These are phyloP conservation scores for Raffaelea albimanens DNA, from an alignment of 2,329 filamentous ascomycete genomes.

Conservation along the genomic window DNA sequence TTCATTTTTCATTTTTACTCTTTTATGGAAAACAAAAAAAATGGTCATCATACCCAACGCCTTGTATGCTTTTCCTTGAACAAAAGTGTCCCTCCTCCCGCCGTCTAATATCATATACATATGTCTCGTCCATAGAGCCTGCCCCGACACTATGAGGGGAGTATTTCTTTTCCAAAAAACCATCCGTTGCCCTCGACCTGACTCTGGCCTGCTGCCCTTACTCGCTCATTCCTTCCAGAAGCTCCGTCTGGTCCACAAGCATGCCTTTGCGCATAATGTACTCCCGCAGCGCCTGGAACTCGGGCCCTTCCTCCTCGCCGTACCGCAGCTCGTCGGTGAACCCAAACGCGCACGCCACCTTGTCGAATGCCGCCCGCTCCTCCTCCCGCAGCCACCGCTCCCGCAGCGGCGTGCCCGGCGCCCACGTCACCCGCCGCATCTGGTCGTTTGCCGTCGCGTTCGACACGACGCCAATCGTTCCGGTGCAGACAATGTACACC, in stretches of 20 bases:
- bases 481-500: constrained; percentile 74
- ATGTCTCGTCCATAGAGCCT: no score
- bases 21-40: no score
- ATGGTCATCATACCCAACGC: no score
- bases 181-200: no score
- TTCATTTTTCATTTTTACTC: no score
- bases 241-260: constrained; percentile 78
- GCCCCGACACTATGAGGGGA: no score
- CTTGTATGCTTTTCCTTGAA: no score
- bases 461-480: constrained; percentile 73
- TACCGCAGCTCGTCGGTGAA: constrained; percentile 72
- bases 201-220: constrained; percentile 3
- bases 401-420: constrained; percentile 67
- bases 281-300: constrained; percentile 81
- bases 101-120: no score
- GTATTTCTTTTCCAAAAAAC: no score
- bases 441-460: constrained; percentile 86
- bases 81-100: no score
- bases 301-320: constrained; percentile 83
- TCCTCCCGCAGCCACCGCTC: constrained; percentile 84
- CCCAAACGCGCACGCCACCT: constrained; percentile 80
- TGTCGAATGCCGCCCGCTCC: constrained; percentile 78
- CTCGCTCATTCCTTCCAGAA: constrained; percentile 80
- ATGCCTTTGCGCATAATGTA: constrained; percentile 77
- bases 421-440: constrained; percentile 90